These are phyloP conservation scores for Lolium perenne DNA, from an alignment of 176 grass and related monocot species.

Conservation along the genomic window DNA sequence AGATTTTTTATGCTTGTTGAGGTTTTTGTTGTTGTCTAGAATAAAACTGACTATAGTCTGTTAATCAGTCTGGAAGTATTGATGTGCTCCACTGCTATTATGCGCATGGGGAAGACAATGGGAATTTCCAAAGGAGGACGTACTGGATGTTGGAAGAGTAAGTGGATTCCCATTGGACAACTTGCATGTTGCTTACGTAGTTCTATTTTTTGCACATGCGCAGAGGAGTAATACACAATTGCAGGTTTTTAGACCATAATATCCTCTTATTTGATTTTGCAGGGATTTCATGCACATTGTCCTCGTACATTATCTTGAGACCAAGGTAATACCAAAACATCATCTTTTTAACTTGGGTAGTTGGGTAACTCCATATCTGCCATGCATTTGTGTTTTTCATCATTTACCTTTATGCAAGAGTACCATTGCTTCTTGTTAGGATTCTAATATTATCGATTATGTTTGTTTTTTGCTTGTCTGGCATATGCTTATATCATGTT, in stretches of 20 bases:
- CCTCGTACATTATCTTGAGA: constrained; percentile 94
- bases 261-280: constrained; percentile 45
- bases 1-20: neutral
- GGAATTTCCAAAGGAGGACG: constrained; percentile 87
- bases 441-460: constrained; percentile 9
- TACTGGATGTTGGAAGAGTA: constrained; percentile 99
- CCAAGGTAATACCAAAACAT: constrained; percentile 67
- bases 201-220: neutral
- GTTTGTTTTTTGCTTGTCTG: neutral
- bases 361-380: neutral
- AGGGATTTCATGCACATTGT: constrained; percentile 99
- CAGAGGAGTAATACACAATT: neutral
- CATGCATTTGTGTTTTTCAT: neutral
- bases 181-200: neutral
- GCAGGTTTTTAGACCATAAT: neutral
- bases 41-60: constrained; percentile 39
- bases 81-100: constrained; percentile 99
- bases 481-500: neutral
- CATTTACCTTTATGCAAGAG: neutral
- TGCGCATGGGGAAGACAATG: constrained; percentile 92
- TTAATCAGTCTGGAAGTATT: constrained; percentile 77
- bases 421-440: neutral
- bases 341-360: constrained; percentile 14
- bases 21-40: constrained; percentile 7
- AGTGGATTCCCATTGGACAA: constrained; percentile 28